Percentiles rank a stretch among this genome's conserved stretches.
Evolutionary conservation across 176 grass and related monocot genomes (phyloP).

Genomic region (Bolboschoenus planiculmis): DNA sequence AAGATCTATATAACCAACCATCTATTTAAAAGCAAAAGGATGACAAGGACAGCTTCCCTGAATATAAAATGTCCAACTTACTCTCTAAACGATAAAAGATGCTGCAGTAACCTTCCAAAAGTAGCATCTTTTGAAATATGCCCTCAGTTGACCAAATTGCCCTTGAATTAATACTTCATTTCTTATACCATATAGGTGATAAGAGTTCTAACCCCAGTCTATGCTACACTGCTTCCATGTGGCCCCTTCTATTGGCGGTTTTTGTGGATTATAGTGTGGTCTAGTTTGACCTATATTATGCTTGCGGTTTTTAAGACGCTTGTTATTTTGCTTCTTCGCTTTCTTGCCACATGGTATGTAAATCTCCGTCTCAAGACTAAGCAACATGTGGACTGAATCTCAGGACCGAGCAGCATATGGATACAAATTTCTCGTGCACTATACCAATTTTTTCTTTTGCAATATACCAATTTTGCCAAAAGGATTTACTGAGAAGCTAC

Average conservation of each 20-base stretch:
- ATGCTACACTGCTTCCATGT: constrained; percentile 68
- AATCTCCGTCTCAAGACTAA: constrained; percentile 66
- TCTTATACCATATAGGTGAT: constrained; percentile 54
- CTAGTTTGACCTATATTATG: constrained; percentile 68
- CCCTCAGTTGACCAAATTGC: background rate
- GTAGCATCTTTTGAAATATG: background rate
- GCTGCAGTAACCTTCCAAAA: background rate
- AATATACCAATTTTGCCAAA: background rate
- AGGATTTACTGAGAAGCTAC: background rate
- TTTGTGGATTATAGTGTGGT: constrained; percentile 78
- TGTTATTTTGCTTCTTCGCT: constrained; percentile 59
- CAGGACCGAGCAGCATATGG: background rate
- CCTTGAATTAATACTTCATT: constrained; percentile 4
- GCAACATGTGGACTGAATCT: constrained; percentile 78
- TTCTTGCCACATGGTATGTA: constrained; percentile 80
- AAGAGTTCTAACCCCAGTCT: constrained; percentile 76
- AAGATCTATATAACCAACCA: background rate
- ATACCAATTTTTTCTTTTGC: background rate
- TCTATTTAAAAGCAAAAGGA: constrained; percentile 6
- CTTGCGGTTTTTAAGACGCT: constrained; percentile 88
- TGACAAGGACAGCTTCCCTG: background rate
- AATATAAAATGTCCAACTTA: background rate
- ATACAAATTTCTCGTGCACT: background rate
- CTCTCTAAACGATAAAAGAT: background rate
- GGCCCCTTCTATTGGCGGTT: constrained; percentile 67